These are phyloP conservation scores for Cicer arietinum DNA, from an alignment of 306 rosid species.

Conservation along the genomic window DNA sequence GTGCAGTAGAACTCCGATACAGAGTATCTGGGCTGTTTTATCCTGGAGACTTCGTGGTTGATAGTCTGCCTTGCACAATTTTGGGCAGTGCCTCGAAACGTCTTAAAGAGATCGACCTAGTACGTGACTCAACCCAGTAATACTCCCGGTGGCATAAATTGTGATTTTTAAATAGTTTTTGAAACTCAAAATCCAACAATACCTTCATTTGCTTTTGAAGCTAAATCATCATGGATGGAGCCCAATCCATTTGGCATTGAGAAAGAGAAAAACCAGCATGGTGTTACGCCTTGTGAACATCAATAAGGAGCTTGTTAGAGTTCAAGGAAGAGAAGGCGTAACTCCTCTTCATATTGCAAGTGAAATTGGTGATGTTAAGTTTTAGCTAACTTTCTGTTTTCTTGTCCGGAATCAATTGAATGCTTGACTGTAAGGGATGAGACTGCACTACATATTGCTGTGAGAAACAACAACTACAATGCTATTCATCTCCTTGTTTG, in stretches of 20 bases:
- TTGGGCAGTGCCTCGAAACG: no score
- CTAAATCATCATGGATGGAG: background rate
- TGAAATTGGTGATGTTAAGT: background rate
- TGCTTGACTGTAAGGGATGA: background rate
- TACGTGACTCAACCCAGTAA: no score
- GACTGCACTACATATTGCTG: background rate
- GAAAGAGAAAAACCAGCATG: background rate
- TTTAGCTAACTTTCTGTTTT: background rate
- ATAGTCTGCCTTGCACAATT: no score
- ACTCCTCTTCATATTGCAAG: background rate
- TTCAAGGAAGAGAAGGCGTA: background rate
- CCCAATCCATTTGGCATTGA: background rate
- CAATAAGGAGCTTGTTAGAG: background rate
- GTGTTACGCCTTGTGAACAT: background rate
- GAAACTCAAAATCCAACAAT: no score
- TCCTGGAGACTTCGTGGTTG: no score
- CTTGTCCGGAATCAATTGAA: background rate
- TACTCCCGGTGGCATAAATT: no score
- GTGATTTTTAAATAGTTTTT: no score
- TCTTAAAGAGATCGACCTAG: no score
- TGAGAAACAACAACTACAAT: background rate
- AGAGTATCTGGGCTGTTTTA: no score
- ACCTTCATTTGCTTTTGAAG: background rate
- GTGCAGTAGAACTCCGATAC: no score
- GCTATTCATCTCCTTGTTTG: background rate